Base-by-base conservation (phyloP, 2,329 filamentous ascomycete species). In the Alternaria alternata region DNA sequence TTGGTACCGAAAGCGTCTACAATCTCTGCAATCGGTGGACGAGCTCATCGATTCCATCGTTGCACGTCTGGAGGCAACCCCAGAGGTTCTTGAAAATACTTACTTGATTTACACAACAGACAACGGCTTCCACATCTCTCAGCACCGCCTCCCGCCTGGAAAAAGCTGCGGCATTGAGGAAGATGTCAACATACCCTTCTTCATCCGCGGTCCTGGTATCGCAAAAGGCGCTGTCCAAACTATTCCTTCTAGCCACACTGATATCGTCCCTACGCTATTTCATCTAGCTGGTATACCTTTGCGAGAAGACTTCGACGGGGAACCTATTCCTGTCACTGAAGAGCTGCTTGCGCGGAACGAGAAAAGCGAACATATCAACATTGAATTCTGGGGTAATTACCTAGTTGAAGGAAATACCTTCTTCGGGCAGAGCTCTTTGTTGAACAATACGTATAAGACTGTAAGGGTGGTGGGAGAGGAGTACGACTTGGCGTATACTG, bases 401-500 rank as follows among this genome's bases (percentile, higher is more conserved):
- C 65, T 78, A 9, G 74, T 62, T 0, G 68, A 71, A 22, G 66
- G 63, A 6, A 68, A 68, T 9, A 18, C 46, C 4, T 66, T 65
- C 18, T 65, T 44, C 30, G 68, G 67, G 1, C 3, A 16, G 0
- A 11, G 5, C 6, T 28, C 16, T 14, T 51, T 52, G 7, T 18
- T 22, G 1, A 81, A 83, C 46, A 89, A 89, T 64, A 89, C 87
- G 0, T 89, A 89, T 78, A 89, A 90, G 74, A 83, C 82, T 0
- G 68, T 89, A 20, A 81, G 87, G 14, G 76, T 90, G 3, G 78
- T 87, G 4, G 79, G 83, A 1, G 74, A 82, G 2, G 77, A 79
- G 7, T 91, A 90, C 66, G 86, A 85, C 66, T 71, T 91, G 3
- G 86, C 88, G 61, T 91, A 91, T 66, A 84, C 87, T 0, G 87